Evolutionary conservation across 306 rosid species (phyloP).

Genomic region (Castanopsis chinensis): DNA sequence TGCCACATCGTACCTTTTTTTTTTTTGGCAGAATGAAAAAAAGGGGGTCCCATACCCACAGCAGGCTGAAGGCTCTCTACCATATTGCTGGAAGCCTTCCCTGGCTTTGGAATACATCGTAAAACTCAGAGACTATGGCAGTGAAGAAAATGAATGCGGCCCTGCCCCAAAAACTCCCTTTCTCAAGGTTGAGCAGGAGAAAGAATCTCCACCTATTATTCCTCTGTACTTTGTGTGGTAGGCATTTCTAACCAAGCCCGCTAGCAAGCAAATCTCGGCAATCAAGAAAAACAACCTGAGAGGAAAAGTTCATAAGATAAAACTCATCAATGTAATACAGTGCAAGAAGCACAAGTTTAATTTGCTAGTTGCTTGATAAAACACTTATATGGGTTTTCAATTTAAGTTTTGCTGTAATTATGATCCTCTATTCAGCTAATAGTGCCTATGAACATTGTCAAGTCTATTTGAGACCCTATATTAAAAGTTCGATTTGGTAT

Average conservation of each 20-base stretch:
- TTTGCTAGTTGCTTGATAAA: not conserved
- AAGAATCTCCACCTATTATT: conserved; percentile 26
- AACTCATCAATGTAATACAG: conserved; percentile 8
- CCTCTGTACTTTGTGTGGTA: conserved; percentile 86
- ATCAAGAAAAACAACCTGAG: conserved; percentile 87
- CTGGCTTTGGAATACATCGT: conserved; percentile 80
- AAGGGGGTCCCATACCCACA: conserved; percentile 70
- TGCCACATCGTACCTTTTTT: no score
- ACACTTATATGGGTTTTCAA: not conserved
- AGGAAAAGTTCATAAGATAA: conserved; percentile 2
- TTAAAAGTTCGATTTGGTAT: not conserved
- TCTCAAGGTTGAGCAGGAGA: conserved; percentile 71
- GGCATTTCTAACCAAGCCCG: conserved; percentile 90
- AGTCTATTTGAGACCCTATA: not conserved
- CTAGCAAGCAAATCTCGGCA: conserved; percentile 86
- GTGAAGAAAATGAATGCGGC: conserved; percentile 81
- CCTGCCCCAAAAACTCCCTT: conserved; percentile 94
- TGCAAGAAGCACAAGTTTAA: not conserved
- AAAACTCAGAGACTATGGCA: conserved; percentile 64
- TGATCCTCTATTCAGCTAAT: not conserved
- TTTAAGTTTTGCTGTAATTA: not conserved
- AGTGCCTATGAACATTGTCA: not conserved
- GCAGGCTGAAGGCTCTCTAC: conserved; percentile 66
- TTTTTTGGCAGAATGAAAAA: no score
- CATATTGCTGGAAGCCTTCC: conserved; percentile 67